Base-by-base conservation (phyloP, 495 filamentous ascomycete genomes). In the Daldinia grandis region DNA sequence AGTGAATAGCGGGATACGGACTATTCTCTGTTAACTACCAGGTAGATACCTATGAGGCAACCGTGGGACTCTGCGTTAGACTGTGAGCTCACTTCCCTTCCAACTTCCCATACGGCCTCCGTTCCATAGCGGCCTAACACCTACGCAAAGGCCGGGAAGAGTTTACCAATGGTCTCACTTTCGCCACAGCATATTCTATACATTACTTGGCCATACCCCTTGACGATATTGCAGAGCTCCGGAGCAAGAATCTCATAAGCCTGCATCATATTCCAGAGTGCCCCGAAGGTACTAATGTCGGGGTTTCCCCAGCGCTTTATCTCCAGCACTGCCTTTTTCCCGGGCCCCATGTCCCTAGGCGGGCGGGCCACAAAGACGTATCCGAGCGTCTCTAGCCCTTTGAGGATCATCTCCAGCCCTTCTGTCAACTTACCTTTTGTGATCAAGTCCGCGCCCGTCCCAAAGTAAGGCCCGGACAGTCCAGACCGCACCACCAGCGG, bases 231-330 rank as follows among this genome's bases (percentile, higher is more conserved):
- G 19, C 57, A 71, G 38, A 81, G 71, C 6, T 64, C 53, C 6
- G 79, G 79, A 5, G 75, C 78, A 1, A 81, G 14, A 6, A 49
- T 10, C 3, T 25, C 19, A 73, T 82, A 84, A n/a, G 68, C 65
- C 1, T 30, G 5, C 14, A 61, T 63, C 40, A 84, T 75, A 58
- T 66, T 42, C 67, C 79, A 76, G 81, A 83, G 84, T 24, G 72
- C 76, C 2, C 62, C 66, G 6, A 83, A 55, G 6, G 76, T 40
- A 12, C n/a, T 8, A 9, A 82, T 74, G 10, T 30, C 56, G 64
- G 79, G 65, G 17, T 78, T 6, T 3, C 83, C 83, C 83, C 83
- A 85, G 67, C 78, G 71, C 72, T 79, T 67, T 38, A 86, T 79
- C 68, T 75, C 49, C 19, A 82, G 49, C 21, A 53, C 25, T 28